These are phyloP conservation scores for Phytophthora nicotianae DNA, from an alignment of 352 stramenopile species.

Conservation along the genomic window DNA sequence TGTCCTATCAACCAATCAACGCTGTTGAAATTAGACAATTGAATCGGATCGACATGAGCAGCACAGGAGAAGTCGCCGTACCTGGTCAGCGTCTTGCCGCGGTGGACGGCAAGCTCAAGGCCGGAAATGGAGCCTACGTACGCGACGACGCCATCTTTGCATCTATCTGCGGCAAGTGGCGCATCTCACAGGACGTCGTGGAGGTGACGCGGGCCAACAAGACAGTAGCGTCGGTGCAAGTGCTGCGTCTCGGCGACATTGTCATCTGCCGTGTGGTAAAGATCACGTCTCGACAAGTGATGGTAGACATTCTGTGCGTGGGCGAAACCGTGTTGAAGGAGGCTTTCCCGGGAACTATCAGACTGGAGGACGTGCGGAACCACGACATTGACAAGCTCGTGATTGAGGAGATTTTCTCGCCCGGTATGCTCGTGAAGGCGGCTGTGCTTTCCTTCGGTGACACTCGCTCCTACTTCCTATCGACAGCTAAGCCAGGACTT, in stretches of 20 bases:
- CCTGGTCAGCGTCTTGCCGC: constrained; percentile 62
- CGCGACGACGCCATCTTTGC: constrained; percentile 72
- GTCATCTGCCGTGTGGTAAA: constrained; percentile 74
- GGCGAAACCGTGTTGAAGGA: constrained; percentile 77
- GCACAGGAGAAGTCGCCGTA: constrained; percentile 42
- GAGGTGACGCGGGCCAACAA: constrained; percentile 54
- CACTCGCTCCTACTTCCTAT: constrained; percentile 87
- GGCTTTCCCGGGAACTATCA: constrained; percentile 78
- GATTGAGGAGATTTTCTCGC: constrained; percentile 78
- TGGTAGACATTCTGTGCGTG: constrained; percentile 81
- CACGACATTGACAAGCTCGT: constrained; percentile 84
- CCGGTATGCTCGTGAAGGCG: constrained; percentile 75
- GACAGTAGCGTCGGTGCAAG: constrained; percentile 68
- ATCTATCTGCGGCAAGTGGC: constrained; percentile 63
- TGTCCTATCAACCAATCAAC: constrained; percentile 17
- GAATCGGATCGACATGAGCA: constrained; percentile 29
- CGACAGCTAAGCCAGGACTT: constrained; percentile 71
- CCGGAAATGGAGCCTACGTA: constrained; percentile 59
- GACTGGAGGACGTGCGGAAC: constrained; percentile 79
- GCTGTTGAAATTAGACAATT: constrained; percentile 15
- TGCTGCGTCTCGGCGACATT: constrained; percentile 68
- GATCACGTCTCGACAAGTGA: constrained; percentile 73
- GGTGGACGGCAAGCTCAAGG: constrained; percentile 39
- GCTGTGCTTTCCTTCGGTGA: constrained; percentile 86
- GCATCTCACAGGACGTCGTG: constrained; percentile 47